phyloP scores from a whole-genome alignment of 202 grass and related monocot genomes.

The Panicum hallii region DNA sequence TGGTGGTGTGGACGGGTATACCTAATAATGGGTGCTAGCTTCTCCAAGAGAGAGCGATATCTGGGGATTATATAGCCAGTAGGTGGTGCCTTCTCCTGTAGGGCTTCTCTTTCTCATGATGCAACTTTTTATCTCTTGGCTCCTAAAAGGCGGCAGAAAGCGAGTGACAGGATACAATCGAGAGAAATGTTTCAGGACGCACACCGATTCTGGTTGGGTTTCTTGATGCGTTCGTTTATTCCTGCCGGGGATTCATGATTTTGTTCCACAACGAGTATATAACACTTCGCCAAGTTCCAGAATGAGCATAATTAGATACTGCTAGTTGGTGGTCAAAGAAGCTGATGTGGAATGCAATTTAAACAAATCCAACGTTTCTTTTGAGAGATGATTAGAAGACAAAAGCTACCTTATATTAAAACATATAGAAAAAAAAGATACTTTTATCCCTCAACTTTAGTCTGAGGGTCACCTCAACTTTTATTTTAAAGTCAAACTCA shows the following conservation, averaged over 20 bases:
- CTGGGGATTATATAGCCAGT: slow-evolving; percentile 46
- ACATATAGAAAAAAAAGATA: no score
- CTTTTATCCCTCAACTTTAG: no score
- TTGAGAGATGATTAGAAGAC: not conserved
- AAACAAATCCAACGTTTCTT: not conserved
- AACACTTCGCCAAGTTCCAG: slow-evolving; percentile 11
- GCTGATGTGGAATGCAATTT: not conserved
- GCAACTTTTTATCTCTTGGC: slow-evolving; percentile 27
- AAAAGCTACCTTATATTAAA: not conserved
- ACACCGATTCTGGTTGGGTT: slow-evolving; percentile 13
- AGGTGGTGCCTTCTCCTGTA: not conserved
- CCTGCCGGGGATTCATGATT: slow-evolving; percentile 20
- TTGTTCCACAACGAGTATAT: slow-evolving; percentile 12
- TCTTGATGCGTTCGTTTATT: slow-evolving; percentile 2
- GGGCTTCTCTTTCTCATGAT: slow-evolving; percentile 37
- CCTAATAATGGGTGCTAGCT: not conserved
- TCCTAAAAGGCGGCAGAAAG: slow-evolving; percentile 47
- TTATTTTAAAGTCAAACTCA: no score
- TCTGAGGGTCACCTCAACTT: no score
- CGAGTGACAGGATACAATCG: slow-evolving; percentile 20
- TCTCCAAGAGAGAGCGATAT: slow-evolving; percentile 2
- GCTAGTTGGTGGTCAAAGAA: slow-evolving; percentile 8
- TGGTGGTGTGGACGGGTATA: not conserved
- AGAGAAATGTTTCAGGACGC: slow-evolving; percentile 38
- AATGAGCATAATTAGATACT: slow-evolving; percentile 12